Percentiles rank a stretch among this genome's conserved stretches.
These are phyloP conservation scores for Emmonsiellopsis sp. DNA, from an alignment of 2,329 filamentous ascomycete species.

Conservation along the genomic window DNA sequence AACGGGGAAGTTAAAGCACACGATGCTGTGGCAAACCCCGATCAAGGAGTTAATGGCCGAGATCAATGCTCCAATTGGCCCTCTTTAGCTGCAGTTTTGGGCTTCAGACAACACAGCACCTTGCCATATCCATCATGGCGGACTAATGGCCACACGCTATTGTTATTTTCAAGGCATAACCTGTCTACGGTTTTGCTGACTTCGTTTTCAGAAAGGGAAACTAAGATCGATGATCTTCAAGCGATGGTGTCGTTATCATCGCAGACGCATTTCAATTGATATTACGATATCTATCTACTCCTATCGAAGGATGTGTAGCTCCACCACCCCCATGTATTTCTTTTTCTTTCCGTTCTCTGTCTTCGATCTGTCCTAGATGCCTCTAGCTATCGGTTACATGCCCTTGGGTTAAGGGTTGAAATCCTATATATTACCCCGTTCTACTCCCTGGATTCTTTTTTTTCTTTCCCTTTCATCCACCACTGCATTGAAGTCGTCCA, in stretches of 20 bases:
- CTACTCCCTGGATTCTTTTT: neutral
- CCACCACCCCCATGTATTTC: neutral
- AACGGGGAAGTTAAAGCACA: too few species aligned
- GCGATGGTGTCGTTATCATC: neutral
- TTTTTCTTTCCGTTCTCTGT: neutral
- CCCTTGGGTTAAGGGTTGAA: neutral
- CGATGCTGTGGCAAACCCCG: too few species aligned
- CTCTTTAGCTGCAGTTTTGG: neutral
- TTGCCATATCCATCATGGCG: neutral
- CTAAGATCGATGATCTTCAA: neutral
- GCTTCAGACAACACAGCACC: neutral
- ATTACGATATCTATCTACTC: neutral
- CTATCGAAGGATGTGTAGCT: neutral
- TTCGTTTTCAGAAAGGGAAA: neutral
- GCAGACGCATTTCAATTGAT: neutral
- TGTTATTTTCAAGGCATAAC: too few species aligned
- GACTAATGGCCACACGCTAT: neutral
- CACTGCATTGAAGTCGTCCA: neutral
- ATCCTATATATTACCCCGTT: neutral
- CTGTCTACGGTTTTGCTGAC: too few species aligned
- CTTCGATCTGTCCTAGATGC: too few species aligned
- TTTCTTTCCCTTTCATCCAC: neutral
- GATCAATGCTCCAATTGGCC: neutral
- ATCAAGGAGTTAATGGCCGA: neutral
- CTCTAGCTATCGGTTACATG: too few species aligned